Evolutionary conservation across 495 filamentous ascomycete species (phyloP), one percentile per base, ranked within the genome.

Genomic region (Talaromyces stipitatus): DNA sequence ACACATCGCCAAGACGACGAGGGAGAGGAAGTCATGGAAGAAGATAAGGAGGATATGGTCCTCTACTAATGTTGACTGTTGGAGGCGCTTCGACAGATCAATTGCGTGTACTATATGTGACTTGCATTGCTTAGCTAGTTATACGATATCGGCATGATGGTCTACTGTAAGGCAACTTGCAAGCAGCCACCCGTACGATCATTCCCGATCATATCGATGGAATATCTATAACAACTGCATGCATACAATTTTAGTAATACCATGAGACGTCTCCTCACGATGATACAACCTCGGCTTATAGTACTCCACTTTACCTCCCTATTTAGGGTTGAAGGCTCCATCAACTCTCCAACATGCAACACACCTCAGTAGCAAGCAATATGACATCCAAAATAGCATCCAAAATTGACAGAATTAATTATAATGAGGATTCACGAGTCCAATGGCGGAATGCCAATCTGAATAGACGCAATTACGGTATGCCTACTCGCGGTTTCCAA

Each of bases 31-130:
- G 72, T 87, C 50, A 75, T 89, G 65, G 87, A 91, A 67, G 87
- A 91, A 66, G 85, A 85, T 63, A 84, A 88, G 48, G 89, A 94
- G 74, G 89, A 92, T 62, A 89, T 83, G 55, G 89, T 94, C 55
- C 90, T 94, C 58, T 92, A 94, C 72, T 94, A 81, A n/a, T n/a
- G n/a, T n/a, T n/a, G n/a, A n/a, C n/a, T n/a, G n/a, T n/a, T n/a
- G n/a, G n/a, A n/a, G n/a, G n/a, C n/a, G n/a, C n/a, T n/a, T n/a
- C n/a, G n/a, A 82, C 51, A 6, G 3, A 12, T 24, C 28, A 8
- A 32, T 16, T 52, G n/a, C 12, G 14, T 41, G n/a, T 41, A 41
- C n/a, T 16, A 18, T 29, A 28, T 46, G 14, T 32, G 43, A 12
- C 12, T 60, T 57, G 47, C 24, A 26, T 46, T 50, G 56, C 57